Conservation (phyloP, 805 yeast genomes). For the Tanozyma kutaoensis region DNA sequence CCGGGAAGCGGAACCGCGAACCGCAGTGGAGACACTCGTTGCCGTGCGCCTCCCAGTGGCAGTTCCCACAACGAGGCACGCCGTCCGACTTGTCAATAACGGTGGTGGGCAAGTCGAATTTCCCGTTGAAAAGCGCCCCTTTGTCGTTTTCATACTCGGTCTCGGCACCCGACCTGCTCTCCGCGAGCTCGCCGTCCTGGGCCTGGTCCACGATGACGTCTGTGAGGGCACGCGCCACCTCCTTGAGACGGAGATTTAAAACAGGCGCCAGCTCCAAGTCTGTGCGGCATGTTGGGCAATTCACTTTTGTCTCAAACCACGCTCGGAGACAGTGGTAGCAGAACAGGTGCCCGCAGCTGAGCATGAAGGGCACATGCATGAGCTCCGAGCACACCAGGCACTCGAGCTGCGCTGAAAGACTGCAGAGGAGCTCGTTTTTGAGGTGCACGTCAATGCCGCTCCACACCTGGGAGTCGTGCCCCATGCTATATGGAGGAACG, state of each 20-base stretch:
- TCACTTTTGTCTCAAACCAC: slow-evolving; percentile 45
- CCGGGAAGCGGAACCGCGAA: slow-evolving; percentile 27
- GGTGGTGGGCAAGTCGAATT: slow-evolving; percentile 39
- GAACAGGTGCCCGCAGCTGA: slow-evolving; percentile 62
- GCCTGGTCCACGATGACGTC: slow-evolving; percentile 25
- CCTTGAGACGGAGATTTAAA: slow-evolving; percentile 38
- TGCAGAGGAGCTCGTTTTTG: too few species aligned
- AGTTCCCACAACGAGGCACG: slow-evolving; percentile 58
- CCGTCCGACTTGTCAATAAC: slow-evolving; percentile 55
- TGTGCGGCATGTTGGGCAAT: slow-evolving; percentile 61
- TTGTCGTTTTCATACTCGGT: slow-evolving; percentile 21
- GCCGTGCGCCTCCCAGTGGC: slow-evolving; percentile 74
- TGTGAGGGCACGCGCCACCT: slow-evolving; percentile 16
- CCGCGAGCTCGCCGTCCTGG: slow-evolving; percentile 12
- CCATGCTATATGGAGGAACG: too few species aligned
- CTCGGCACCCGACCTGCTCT: slow-evolving; percentile 13
- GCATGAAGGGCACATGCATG: slow-evolving; percentile 51
- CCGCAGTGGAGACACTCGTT: slow-evolving; percentile 59
- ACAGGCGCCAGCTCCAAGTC: slow-evolving; percentile 36
- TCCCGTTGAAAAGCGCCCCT: slow-evolving; percentile 30
- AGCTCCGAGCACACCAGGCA: slow-evolving; percentile 63
- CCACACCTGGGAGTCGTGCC: too few species aligned
- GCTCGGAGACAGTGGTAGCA: slow-evolving; percentile 52
- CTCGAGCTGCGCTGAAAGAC: too few species aligned
- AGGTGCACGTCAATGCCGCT: too few species aligned